phyloP scores from a whole-genome alignment of 768 basidiomycete species.

The Sarcodon aspratus region DNA sequence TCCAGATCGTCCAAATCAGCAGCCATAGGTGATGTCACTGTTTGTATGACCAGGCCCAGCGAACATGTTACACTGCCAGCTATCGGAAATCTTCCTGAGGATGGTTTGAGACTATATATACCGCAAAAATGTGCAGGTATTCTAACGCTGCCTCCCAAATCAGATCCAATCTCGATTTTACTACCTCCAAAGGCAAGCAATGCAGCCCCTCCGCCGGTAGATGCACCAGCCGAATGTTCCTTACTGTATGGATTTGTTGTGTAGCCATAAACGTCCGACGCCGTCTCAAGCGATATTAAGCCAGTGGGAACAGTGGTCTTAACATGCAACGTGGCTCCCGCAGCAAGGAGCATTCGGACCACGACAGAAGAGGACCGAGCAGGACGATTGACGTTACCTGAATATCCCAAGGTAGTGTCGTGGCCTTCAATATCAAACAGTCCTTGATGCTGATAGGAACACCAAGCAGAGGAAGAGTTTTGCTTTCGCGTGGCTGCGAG shows the following conservation, averaged over 20 bases:
- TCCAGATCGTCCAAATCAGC: conserved; percentile 28
- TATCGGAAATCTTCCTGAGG: conserved; percentile 25
- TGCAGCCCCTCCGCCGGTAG: conserved; percentile 40
- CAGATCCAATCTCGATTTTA: conserved; percentile 34
- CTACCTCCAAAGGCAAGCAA: conserved; percentile 33
- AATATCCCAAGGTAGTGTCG: conserved; percentile 35
- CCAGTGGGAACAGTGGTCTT: conserved; percentile 35
- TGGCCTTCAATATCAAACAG: conserved; percentile 31
- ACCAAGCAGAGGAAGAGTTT: conserved; percentile 24
- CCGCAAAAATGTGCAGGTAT: conserved; percentile 34
- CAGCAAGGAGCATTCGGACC: conserved; percentile 26
- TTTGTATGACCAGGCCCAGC: conserved; percentile 27
- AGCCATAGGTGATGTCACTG: conserved; percentile 29
- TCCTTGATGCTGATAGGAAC: conserved; percentile 41
- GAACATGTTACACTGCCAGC: conserved; percentile 18
- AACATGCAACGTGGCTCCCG: conserved; percentile 28
- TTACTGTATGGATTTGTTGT: conserved; percentile 37
- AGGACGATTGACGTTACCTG: conserved; percentile 23
- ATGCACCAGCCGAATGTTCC: conserved; percentile 30
- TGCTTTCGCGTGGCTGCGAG: not conserved
- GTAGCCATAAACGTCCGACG: conserved; percentile 33
- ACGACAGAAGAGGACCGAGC: conserved; percentile 24
- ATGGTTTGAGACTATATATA: conserved; percentile 29
- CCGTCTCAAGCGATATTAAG: conserved; percentile 26
- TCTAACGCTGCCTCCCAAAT: conserved; percentile 38